phyloP scores from a whole-genome alignment of 1,284 basidiomycete species.

The Rhodotorula glutinis region DNA sequence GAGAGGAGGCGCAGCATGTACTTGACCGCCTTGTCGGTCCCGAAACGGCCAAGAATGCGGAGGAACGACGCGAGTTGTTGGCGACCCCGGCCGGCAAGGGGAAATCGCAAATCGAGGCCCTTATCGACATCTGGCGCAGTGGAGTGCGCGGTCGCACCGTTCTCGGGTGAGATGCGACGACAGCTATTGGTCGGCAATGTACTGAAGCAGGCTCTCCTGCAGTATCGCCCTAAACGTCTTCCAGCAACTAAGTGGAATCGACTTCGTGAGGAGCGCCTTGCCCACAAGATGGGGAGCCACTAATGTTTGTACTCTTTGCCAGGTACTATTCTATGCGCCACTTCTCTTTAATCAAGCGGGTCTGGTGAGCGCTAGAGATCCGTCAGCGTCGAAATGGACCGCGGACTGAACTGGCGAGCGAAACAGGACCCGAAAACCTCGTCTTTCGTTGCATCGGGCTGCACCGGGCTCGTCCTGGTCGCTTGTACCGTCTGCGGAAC shows the following conservation, averaged over 20 bases:
- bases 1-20: conserved; percentile 51
- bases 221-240: conserved; percentile 49
- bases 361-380: conserved; percentile 43
- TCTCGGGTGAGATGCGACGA: conserved; percentile 45
- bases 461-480: conserved; percentile 57
- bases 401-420: background rate
- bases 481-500: conserved; percentile 31
- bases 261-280: conserved; percentile 1
- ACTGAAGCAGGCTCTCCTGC: background rate
- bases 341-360: conserved; percentile 51
- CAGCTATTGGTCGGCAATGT: background rate
- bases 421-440: conserved; percentile 1
- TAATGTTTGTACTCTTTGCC: background rate
- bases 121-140: conserved; percentile 30
- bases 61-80: conserved; percentile 42
- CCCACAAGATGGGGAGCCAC: background rate
- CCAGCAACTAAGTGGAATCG: conserved; percentile 22
- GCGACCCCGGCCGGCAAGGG: conserved; percentile 13
- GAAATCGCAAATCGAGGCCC: conserved; percentile 10
- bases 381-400: background rate
- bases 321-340: conserved; percentile 53
- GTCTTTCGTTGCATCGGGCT: conserved; percentile 44
- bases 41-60: conserved; percentile 45
- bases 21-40: conserved; percentile 46
- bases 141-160: conserved; percentile 48